Evolutionary conservation across 805 yeast species (phyloP), one percentile per base, ranked within the genome.

Genomic region (Teunomyces barrocoloradensis): DNA sequence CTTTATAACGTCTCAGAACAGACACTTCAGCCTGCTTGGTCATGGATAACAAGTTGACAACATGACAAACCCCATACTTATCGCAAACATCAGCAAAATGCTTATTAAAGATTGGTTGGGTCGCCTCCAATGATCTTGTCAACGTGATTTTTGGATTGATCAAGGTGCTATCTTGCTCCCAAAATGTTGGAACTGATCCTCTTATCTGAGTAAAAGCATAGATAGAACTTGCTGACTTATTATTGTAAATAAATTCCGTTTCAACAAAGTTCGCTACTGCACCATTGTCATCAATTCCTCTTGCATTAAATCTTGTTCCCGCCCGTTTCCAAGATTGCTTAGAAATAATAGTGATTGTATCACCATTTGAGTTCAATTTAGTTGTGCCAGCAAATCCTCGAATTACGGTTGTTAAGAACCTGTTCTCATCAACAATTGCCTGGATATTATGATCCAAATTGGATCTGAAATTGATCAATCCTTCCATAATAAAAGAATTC

Each of bases 261-360:
- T 53, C 56, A 7, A 72, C 77, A 54, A 68, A 79, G 53, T 79
- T 78, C 3, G 82, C 69, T 11, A 71, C 80, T 18, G 71, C 69
- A 1, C 84, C 97, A 43, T 81, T 75, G 43, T 77, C 78, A 66
- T 94, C 96, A 53, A 92, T 81, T 50, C 99, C 99, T 63, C 99
- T 83, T 49, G 97, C 87, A 79, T 92, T 90, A 66, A 90, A 94
- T 59, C 99, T 79, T 0, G 99, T 94, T 46, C 99, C 99, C 0
- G 98, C 98, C 58, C 98, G 74, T 61, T 84, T 84, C 89, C 98
- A 94, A n/a, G 96, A 87, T 64, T 92, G 98, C 56, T 94, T 87
- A 0, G 97, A 91, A 13, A 94, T 82, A 17, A 92, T 78, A 0
- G 98, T 86, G 50, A 91, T 66, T 2, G 78, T 64, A 13, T 78